These are phyloP conservation scores for Cyphellophora attinorum DNA, from an alignment of 2,329 filamentous ascomycete species.

Conservation along the genomic window DNA sequence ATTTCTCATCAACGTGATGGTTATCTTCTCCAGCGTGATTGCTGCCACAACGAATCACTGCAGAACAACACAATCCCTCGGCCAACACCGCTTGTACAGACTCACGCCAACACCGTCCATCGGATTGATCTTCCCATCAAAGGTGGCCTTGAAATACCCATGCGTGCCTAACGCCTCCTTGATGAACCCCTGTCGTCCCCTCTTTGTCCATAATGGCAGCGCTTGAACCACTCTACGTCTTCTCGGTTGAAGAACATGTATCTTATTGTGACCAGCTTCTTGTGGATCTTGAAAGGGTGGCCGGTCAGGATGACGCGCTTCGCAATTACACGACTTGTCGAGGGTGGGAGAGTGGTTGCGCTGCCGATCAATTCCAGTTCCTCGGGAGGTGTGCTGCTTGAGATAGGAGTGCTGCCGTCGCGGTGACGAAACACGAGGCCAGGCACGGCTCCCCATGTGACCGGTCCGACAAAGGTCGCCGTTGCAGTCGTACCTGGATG, in stretches of 20 bases:
- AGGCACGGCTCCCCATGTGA: conserved; percentile 89
- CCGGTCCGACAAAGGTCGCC: conserved; percentile 78
- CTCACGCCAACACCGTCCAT: conserved; percentile 90
- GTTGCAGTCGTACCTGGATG: conserved; percentile 86
- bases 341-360: conserved; percentile 73
- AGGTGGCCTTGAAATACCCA: conserved; percentile 99
- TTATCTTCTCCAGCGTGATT: too few relatives aligned
- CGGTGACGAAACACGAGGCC: conserved; percentile 68
- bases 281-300: conserved; percentile 98
- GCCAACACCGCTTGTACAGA: conserved; percentile 78
- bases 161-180: conserved; percentile 94
- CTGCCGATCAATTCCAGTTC: conserved; percentile 69
- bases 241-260: conserved; percentile 99
- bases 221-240: conserved; percentile 96
- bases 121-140: conserved; percentile 91
- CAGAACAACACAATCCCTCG: too few relatives aligned
- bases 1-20: too few relatives aligned
- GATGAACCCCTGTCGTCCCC: conserved; percentile 80
- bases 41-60: too few relatives aligned
- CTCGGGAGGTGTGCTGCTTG: conserved; percentile 28
- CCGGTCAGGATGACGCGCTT: conserved; percentile 92
- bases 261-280: conserved; percentile 87
- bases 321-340: conserved; percentile 68
- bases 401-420: conserved; percentile 24
- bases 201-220: conserved; percentile 83